phyloP scores from a whole-genome alignment of 176 grass and related monocot species.

The Eleusine indica region DNA sequence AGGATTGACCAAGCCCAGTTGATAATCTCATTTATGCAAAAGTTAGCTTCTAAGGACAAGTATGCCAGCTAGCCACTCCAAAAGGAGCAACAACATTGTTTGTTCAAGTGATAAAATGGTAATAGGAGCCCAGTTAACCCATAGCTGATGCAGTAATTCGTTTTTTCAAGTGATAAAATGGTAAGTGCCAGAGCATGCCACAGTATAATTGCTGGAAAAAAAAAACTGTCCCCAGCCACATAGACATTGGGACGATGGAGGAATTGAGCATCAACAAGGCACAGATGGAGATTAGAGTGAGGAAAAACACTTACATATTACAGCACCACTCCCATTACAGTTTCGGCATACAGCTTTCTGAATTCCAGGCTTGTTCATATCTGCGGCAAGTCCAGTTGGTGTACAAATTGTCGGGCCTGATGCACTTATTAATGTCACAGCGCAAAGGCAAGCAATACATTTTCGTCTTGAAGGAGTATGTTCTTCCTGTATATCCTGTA shows the following conservation, averaged over 20 bases:
- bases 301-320: slow-evolving; percentile 70
- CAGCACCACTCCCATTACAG: slow-evolving; percentile 74
- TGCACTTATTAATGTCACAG: slow-evolving; percentile 67
- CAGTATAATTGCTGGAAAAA: neutral
- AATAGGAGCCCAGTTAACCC: no score
- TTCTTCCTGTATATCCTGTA: slow-evolving; percentile 40
- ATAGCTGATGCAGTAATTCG: neutral
- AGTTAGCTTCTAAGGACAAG: neutral
- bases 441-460: slow-evolving; percentile 72
- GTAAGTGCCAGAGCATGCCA: neutral
- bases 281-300: neutral
- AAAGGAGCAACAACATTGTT: neutral
- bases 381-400: slow-evolving; percentile 56
- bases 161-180: neutral
- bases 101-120: neutral
- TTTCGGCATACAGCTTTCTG: slow-evolving; percentile 84
- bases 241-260: neutral
- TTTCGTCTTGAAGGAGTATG: slow-evolving; percentile 62
- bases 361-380: slow-evolving; percentile 35
- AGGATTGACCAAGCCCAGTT: neutral
- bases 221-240: neutral
- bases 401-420: slow-evolving; percentile 48
- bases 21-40: neutral
- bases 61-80: neutral
- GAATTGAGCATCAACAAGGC: slow-evolving; percentile 4